Evolutionary conservation across 352 stramenopile species (phyloP), one percentile per base, ranked within the genome.

Genomic region (Phytophthora quininea): DNA sequence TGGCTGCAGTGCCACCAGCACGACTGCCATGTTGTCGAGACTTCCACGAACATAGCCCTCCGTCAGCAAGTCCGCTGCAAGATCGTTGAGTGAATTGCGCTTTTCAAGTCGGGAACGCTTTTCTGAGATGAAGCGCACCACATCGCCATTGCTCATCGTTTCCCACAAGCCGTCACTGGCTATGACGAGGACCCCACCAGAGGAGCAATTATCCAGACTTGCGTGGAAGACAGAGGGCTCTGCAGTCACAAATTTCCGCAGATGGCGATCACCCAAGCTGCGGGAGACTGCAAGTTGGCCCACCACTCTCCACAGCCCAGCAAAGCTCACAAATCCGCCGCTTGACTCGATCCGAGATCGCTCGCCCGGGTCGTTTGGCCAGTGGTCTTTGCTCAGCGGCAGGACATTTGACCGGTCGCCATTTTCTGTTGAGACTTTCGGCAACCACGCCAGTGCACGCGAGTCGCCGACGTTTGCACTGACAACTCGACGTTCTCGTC

Each of bases 1-100:
- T 14, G n/a, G 19, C 46, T 15, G 31, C 29, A 81, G 54, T 24
- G 48, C 59, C 4, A 89, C 71, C 2, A 90, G 58, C 9, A 92
- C 85, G 14, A 97, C 86, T 30, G 92, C 96, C 65, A 98, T 93
- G 62, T 99, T 99, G 67, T 99, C 97, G 4, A 90, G 89, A 51
- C 90, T 98, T 50, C 97, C 96, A 50, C 95, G 84, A n/a, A 98
- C 82, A 63, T 97, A 98, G 32, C 93, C 90, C 69, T 98, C 93
- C 24, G 93, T 74, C 5, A 96, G 82, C n/a, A 98, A 66, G 15
- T 86, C 58, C 48, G 92, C 72, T 10, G 92, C 90, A 48, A 94
- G 74, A 48, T 82, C 73, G 69, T 96, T 73, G 7, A 98, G 73
- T 10, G 58, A 57, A 7, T 37, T 64, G 50, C 58, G 74, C 56